Conservation (phyloP, 164 flowering plant genomes). For the Protea cynaroides region DNA sequence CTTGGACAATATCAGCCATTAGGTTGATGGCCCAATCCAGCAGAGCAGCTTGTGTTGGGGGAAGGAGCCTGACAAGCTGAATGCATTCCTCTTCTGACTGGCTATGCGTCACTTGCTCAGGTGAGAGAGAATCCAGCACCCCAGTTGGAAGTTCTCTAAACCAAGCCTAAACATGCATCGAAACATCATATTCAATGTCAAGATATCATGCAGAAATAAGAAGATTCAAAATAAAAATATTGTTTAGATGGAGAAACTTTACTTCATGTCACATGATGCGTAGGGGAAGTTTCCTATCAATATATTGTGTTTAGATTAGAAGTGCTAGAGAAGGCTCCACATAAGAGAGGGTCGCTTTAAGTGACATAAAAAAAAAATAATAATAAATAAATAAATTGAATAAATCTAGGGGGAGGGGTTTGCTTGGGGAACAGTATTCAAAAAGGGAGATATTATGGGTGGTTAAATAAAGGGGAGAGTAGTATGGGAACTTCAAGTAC, state of each 20-base stretch:
- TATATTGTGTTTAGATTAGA: neutral
- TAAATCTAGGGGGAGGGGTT: too few relatives aligned
- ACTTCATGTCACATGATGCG: neutral
- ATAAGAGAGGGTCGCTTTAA: too few relatives aligned
- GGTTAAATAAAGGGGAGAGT: too few relatives aligned
- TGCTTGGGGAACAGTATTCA: too few relatives aligned
- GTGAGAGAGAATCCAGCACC: conserved; percentile 63
- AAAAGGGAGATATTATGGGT: too few relatives aligned
- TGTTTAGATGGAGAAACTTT: neutral
- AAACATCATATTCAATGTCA: conserved; percentile 1
- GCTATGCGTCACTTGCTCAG: conserved; percentile 77
- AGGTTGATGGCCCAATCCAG: conserved; percentile 88
- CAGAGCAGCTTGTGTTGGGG: conserved; percentile 70
- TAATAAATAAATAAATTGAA: too few relatives aligned
- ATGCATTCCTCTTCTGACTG: conserved; percentile 68
- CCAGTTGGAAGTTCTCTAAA: conserved; percentile 85
- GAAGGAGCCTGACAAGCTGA: conserved; percentile 56
- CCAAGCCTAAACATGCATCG: conserved; percentile 55
- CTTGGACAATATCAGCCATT: conserved; percentile 84
- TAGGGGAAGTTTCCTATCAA: neutral
- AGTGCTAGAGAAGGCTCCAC: too few relatives aligned
- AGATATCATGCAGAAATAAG: neutral
- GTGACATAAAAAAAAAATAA: too few relatives aligned
- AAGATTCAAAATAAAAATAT: neutral
- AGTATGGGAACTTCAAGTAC: too few relatives aligned